Evolutionary conservation across 129 eudicot species (phyloP).

Genomic region (Dittrichia graveolens): DNA sequence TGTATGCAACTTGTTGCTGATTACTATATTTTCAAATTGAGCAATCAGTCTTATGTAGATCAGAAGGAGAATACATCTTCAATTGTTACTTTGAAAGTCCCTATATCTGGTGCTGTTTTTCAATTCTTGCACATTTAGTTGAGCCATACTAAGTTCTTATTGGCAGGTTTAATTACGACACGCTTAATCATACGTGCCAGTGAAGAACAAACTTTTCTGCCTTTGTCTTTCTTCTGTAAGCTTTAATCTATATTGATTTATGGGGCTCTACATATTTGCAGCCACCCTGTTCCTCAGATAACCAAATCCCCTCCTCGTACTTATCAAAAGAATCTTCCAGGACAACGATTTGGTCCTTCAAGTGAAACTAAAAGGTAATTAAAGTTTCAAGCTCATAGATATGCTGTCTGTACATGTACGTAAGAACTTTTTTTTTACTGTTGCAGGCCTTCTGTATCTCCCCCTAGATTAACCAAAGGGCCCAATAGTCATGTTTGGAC

Average conservation of each 20-base stretch:
- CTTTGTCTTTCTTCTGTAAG: slow-evolving; percentile 13
- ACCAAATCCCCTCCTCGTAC: slow-evolving; percentile 42
- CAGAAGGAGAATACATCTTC: background rate
- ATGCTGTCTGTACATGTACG: slow-evolving; percentile 7
- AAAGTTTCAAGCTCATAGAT: slow-evolving; percentile 2
- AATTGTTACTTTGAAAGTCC: background rate
- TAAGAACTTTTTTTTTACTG: background rate
- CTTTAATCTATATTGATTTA: slow-evolving; percentile 17
- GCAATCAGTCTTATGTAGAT: background rate
- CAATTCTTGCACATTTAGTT: background rate
- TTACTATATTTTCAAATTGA: background rate
- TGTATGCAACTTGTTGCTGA: background rate
- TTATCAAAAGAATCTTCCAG: slow-evolving; percentile 30
- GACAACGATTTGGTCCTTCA: slow-evolving; percentile 28
- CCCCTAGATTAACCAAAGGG: slow-evolving; percentile 42
- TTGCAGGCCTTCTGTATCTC: slow-evolving; percentile 49
- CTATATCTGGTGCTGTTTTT: background rate
- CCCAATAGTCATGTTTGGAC: slow-evolving; percentile 26
- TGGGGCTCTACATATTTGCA: slow-evolving; percentile 30
- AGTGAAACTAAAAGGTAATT: slow-evolving; percentile 44
- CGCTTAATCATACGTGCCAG: background rate
- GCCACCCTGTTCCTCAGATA: slow-evolving; percentile 37
- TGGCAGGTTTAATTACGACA: background rate
- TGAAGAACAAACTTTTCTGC: background rate
- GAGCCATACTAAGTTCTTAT: background rate